Evolutionary conservation across 805 yeast species (phyloP), one percentile per base, ranked within the genome.

Genomic region (Cephaloascus fragrans): DNA sequence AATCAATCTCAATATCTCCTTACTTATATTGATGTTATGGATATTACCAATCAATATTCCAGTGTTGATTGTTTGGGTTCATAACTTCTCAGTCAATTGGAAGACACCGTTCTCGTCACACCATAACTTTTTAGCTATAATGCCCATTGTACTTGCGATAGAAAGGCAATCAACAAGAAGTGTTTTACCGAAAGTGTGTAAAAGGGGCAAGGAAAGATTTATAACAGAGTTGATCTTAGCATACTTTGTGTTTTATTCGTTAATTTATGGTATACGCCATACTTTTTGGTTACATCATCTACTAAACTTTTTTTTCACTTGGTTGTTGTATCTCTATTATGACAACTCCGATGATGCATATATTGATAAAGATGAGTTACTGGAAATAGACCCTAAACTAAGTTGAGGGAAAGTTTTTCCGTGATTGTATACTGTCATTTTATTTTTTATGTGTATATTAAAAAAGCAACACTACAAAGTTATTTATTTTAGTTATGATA

Each of bases 281-380:
- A 69, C 90, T n/a, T 89, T 75, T 57, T 85, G 89, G 84, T 61
- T 88, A 36, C 93, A 88, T 49, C 83, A 84, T 52, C 56, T 87
- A 38, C 71, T 83, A 40, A 87, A 87, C 55, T 54, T 81, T 15
- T 59, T 80, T 39, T 69, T 79, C 53, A 71, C 80, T 35, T 66
- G 80, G 71, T 46, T 75, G 17, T 53, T 70, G 16, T 38, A 53
- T 29, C 35, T 50, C 15, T 41, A 55, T 37, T 50, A 56, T 51
- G 43, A 44, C 49, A 32, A 17, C 31, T 19, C 4, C 39, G 39
- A n/a, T n/a, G n/a, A n/a, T n/a, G n/a, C n/a, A n/a, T n/a, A n/a
- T n/a, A n/a, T n/a, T n/a, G n/a, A n/a, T n/a, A n/a, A n/a, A n/a
- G n/a, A n/a, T n/a, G n/a, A n/a, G n/a, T n/a, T n/a, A n/a, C n/a